Percentiles rank a stretch among this genome's conserved stretches.
These are phyloP conservation scores for Suhomyces pyralidae DNA, from an alignment of 805 yeast species.

Conservation along the genomic window DNA sequence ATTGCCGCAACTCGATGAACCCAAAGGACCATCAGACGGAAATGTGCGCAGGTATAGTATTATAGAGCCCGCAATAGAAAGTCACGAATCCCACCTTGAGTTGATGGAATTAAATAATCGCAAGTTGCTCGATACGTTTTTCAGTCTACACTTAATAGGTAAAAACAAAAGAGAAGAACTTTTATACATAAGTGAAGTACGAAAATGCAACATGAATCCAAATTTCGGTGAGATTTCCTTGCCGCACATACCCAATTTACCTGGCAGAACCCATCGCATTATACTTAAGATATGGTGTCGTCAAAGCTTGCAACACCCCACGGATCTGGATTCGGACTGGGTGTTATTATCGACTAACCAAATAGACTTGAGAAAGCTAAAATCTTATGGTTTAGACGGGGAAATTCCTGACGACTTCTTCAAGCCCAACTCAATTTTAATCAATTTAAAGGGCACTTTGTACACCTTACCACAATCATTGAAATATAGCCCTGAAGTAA, in stretches of 20 bases:
- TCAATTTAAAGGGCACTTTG: constrained; percentile 18
- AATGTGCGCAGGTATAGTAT: not conserved
- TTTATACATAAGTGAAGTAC: constrained; percentile 34
- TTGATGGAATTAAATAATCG: constrained; percentile 12
- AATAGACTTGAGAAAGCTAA: constrained; percentile 17
- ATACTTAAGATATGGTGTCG: constrained; percentile 20
- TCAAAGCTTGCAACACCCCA: not conserved
- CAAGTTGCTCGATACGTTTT: constrained; percentile 23
- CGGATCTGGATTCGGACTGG: constrained; percentile 16
- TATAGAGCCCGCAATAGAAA: constrained; percentile 3
- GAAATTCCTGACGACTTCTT: constrained; percentile 14
- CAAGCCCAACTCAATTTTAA: constrained; percentile 18
- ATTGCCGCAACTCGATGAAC: not conserved
- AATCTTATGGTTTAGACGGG: constrained; percentile 7
- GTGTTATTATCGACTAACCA: constrained; percentile 13
- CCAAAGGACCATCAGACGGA: not conserved
- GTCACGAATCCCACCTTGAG: constrained; percentile 7
- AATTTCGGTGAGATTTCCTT: constrained; percentile 25
- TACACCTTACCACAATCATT: constrained; percentile 17
- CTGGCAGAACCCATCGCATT: constrained; percentile 5
- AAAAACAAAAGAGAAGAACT: constrained; percentile 12
- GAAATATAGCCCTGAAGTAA: not conserved
- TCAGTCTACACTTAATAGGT: constrained; percentile 20
- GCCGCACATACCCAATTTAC: constrained; percentile 14
- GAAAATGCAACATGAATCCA: constrained; percentile 19